Evolutionary conservation across 2,329 filamentous ascomycete species (phyloP).

Genomic region (Pseudogymnoascus destructans): DNA sequence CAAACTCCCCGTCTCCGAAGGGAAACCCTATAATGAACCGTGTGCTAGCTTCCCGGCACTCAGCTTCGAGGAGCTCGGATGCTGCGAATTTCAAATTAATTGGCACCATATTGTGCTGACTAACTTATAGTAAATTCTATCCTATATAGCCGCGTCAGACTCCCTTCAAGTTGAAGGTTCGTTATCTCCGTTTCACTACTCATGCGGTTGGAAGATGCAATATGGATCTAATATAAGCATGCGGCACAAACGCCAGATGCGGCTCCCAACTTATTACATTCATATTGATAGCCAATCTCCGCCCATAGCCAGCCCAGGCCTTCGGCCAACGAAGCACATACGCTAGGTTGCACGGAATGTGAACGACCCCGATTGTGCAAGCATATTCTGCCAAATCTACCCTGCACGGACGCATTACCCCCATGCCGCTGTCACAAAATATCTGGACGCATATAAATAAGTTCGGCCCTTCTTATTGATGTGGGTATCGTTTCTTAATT

Average conservation of each 20-base stretch:
- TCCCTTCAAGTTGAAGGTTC: neutral
- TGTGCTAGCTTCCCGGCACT: neutral
- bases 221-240: slow-evolving; percentile 1
- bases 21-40: neutral
- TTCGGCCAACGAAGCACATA: neutral
- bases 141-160: neutral
- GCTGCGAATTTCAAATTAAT: neutral
- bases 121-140: neutral
- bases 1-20: neutral
- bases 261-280: neutral
- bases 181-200: neutral
- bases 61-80: slow-evolving; percentile 1
- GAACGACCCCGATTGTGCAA: neutral
- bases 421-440: neutral
- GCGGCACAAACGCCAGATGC: neutral
- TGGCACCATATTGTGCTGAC: neutral
- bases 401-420: neutral
- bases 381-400: slow-evolving; percentile 5
- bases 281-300: neutral
- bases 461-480: neutral
- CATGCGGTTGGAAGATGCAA: neutral
- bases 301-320: neutral
- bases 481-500: neutral
- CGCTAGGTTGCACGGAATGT: neutral
- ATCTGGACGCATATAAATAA: neutral